Percentiles rank a stretch among this genome's conserved stretches.
Evolutionary conservation across 768 basidiomycete genomes (phyloP).

Genomic region (Lentinula detonsa): DNA sequence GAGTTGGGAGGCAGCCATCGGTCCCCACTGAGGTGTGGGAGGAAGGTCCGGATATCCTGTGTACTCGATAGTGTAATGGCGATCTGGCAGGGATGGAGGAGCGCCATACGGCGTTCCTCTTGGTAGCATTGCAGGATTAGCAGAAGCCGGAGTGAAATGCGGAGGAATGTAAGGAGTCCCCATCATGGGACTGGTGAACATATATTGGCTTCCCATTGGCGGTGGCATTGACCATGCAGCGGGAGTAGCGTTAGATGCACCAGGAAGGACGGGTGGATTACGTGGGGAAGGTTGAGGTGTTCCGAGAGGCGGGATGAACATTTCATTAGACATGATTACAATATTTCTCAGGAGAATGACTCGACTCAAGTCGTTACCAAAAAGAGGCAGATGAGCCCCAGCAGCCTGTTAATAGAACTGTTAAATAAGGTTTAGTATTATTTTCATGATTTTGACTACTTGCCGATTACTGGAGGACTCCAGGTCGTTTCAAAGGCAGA

Average conservation of each 20-base stretch:
- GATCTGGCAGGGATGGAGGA: neutral
- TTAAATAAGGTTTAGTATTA: neutral
- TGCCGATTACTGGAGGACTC: neutral
- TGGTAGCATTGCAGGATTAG: neutral
- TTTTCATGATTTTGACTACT: neutral
- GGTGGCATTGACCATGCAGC: neutral
- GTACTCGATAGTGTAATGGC: neutral
- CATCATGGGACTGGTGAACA: constrained; percentile 1
- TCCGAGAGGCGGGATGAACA: constrained; percentile 7
- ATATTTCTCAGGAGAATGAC: neutral
- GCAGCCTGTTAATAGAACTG: neutral
- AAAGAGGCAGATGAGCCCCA: neutral
- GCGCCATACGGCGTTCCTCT: neutral
- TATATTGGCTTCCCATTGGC: neutral
- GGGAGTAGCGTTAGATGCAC: neutral
- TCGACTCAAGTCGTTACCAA: neutral
- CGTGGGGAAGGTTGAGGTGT: constrained; percentile 5
- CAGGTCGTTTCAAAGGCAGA: neutral
- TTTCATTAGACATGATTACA: constrained; percentile 3
- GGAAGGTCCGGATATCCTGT: neutral
- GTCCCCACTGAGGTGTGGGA: neutral
- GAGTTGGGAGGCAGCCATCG: neutral
- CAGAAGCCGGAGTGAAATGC: neutral
- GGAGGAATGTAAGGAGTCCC: neutral
- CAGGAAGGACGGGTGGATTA: constrained; percentile 1